Evolutionary conservation across 139 green algal genomes (phyloP), one percentile per base, ranked within the genome.

Genomic region (Tetradesmus obliquus): DNA sequence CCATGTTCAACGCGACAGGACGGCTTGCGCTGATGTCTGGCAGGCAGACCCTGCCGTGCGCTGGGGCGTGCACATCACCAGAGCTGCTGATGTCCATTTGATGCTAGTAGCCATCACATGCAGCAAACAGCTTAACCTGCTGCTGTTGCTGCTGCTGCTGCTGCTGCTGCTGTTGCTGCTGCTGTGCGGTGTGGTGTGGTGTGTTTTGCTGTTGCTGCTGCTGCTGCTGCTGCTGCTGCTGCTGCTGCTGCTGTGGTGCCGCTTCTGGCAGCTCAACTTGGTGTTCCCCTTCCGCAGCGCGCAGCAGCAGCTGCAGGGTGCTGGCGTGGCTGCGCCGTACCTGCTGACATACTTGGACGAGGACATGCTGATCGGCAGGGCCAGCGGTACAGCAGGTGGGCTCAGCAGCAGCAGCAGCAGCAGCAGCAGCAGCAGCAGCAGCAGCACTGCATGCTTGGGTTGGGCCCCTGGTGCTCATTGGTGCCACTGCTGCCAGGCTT

Each of bases 261-360:
- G 3, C 55, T 72, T 7, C 53, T 88, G 57, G 19, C 92, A 94
- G 89, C 92, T 94, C 76, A 79, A 86, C 55, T 53, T 95, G 55
- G 62, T n/a, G 2, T 94, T 96, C 54, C 91, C 92, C 3, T 96
- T 96, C 84, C 89, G 90, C 8, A 95, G 91, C 51, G 92, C 92
- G 3, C 86, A 91, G 32, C 94, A 96, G 82, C 66, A 94, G 19
- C 90, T 83, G 17, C 84, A 69, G 17, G 80, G 85, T 55, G 22
- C 80, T 15, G 79, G 57, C 7, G 66, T 88, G 8, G 89, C 53
- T 10, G 89, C 86, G 3, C n/a, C 22, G 45, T 93, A 95, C 80
- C 93, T 94, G 89, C 89, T 96, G 12, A 94, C 93, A 4, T 96
- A 95, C 81, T 76, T 96, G 10, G 95, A 96, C 58, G 82, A 94